phyloP scores from a whole-genome alignment of 306 rosid genomes.

The Quercus alba region DNA sequence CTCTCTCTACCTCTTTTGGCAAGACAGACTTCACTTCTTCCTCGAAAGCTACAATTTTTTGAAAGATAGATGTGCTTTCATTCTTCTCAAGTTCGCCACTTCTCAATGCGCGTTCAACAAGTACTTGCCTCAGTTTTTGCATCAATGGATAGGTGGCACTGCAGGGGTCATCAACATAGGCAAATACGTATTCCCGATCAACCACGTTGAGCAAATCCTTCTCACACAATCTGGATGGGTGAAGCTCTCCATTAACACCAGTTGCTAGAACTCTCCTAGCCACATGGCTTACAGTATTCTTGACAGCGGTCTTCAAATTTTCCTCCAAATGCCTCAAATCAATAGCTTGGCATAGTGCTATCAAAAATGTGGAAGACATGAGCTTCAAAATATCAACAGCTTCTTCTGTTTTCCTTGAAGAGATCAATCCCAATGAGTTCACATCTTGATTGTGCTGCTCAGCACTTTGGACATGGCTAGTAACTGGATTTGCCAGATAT shows the following conservation, averaged over 20 bases:
- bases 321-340: slow-evolving; percentile 53
- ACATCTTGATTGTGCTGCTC: slow-evolving; percentile 56
- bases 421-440: slow-evolving; percentile 47
- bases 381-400: slow-evolving; percentile 45
- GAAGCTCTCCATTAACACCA: slow-evolving; percentile 11
- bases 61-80: slow-evolving; percentile 22
- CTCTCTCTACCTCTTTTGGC: slow-evolving; percentile 41
- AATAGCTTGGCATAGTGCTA: slow-evolving; percentile 53
- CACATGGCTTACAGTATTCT: slow-evolving; percentile 24
- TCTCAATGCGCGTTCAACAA: slow-evolving; percentile 35
- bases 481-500: slow-evolving; percentile 36
- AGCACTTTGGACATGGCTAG: slow-evolving; percentile 43
- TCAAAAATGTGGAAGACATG: slow-evolving; percentile 43
- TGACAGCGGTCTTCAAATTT: slow-evolving; percentile 23
- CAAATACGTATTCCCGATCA: slow-evolving; percentile 40
- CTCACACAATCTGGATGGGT: slow-evolving; percentile 22
- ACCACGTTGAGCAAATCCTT: slow-evolving; percentile 36
- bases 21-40: slow-evolving; percentile 24
- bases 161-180: slow-evolving; percentile 45
- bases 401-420: slow-evolving; percentile 41
- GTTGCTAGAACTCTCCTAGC: slow-evolving; percentile 19
- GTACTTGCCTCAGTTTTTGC: slow-evolving; percentile 44
- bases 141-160: slow-evolving; percentile 29
- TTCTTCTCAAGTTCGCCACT: slow-evolving; percentile 26
- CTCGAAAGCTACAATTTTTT: slow-evolving; percentile 42